Evolutionary conservation across 2,329 filamentous ascomycete genomes (phyloP).

Genomic region (Aspergillus felis): DNA sequence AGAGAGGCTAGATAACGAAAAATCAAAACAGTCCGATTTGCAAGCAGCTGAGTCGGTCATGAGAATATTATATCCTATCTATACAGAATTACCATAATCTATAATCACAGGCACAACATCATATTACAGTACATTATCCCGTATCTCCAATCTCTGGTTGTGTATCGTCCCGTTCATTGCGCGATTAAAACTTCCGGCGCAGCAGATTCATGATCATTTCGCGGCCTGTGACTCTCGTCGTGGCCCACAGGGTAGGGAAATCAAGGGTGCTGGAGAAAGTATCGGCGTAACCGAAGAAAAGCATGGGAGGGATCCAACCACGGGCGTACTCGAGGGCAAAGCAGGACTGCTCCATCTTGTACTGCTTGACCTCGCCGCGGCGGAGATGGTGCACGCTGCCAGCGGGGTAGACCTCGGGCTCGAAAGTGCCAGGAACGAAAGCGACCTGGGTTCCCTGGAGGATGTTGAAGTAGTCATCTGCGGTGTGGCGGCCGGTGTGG

Average conservation of each 20-base stretch:
- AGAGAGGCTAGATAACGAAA: not conserved
- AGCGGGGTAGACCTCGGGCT: slow-evolving; percentile 36
- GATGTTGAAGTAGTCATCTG: slow-evolving; percentile 94
- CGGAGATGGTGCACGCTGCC: slow-evolving; percentile 37
- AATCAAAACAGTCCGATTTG: not conserved
- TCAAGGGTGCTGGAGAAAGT: slow-evolving; percentile 76
- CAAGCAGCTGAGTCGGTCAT: not conserved
- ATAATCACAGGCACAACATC: not conserved
- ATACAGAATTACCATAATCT: not conserved
- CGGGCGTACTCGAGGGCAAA: slow-evolving; percentile 40
- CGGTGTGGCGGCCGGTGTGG: slow-evolving; percentile 82
- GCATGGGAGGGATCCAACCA: slow-evolving; percentile 90
- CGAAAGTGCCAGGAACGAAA: slow-evolving; percentile 36
- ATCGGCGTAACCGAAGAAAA: slow-evolving; percentile 85
- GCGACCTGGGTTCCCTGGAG: slow-evolving; percentile 47
- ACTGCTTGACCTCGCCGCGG: slow-evolving; percentile 70
- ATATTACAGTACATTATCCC: not conserved
- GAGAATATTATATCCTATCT: not conserved
- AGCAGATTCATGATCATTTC: slow-evolving; percentile 74
- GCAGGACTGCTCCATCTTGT: slow-evolving; percentile 47
- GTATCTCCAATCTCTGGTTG: not conserved
- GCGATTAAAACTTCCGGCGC: slow-evolving; percentile 62
- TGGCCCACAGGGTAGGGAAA: slow-evolving; percentile 78
- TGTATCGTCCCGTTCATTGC: not conserved
- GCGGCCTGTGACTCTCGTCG: slow-evolving; percentile 66